These are phyloP conservation scores for Protomyces inundatus DNA, from an alignment of 1,139 yeast species.

Conservation along the genomic window DNA sequence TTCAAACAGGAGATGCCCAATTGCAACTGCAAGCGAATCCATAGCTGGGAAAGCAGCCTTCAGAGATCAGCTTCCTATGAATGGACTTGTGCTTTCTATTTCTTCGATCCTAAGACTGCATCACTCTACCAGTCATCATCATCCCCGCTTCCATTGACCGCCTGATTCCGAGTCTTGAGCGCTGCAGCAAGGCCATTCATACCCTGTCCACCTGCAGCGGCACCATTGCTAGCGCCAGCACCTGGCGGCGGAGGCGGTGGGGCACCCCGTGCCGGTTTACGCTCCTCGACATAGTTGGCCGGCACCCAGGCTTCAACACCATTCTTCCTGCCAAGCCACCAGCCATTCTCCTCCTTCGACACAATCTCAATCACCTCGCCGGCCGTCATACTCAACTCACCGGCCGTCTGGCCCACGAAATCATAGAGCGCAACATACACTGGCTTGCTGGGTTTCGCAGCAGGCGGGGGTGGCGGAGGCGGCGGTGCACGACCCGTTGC, in stretches of 20 bases:
- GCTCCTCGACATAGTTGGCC: constrained; percentile 74
- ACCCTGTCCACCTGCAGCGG: not conserved
- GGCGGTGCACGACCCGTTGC: constrained; percentile 38
- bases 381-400: constrained; percentile 68
- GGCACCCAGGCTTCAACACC: constrained; percentile 94
- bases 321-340: constrained; percentile 30
- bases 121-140: constrained; percentile 5
- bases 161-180: constrained; percentile 11
- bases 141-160: constrained; percentile 10
- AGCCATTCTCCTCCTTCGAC: constrained; percentile 63
- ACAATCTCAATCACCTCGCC: constrained; percentile 71
- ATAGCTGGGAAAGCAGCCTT: too few species aligned
- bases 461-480: constrained; percentile 67
- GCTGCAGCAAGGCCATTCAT: constrained; percentile 21
- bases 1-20: too few species aligned
- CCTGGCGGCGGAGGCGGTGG: constrained; percentile 41
- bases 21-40: too few species aligned
- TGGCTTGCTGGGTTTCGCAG: constrained; percentile 62
- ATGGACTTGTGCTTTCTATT: too few species aligned
- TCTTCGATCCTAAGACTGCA: too few species aligned
- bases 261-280: constrained; percentile 41
- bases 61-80: too few species aligned
- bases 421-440: constrained; percentile 83
- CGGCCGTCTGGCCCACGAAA: constrained; percentile 79
- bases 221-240: constrained; percentile 1